Percentiles rank a stretch among this genome's conserved stretches.
Evolutionary conservation across 306 rosid species (phyloP).

Genomic region (Inga leiocalycina): DNA sequence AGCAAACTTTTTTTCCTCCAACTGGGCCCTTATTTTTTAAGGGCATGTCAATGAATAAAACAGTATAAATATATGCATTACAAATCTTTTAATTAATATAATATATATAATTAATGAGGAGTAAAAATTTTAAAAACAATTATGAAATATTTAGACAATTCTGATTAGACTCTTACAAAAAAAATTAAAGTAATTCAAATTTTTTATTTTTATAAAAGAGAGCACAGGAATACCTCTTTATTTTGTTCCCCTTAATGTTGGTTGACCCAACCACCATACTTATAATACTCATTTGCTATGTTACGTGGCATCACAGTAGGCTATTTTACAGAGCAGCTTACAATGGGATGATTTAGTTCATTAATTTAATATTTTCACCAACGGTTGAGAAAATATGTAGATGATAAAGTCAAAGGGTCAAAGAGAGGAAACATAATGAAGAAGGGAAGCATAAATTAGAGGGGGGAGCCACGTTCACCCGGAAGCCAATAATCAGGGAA

Average conservation of each 20-base stretch:
- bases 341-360: neutral
- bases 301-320: neutral
- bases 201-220: too few relatives aligned
- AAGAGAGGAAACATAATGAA: conserved; percentile 6
- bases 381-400: neutral
- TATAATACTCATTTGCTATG: neutral
- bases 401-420: conserved; percentile 30
- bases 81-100: too few relatives aligned
- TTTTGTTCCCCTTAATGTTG: neutral
- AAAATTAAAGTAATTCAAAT: too few relatives aligned
- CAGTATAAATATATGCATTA: too few relatives aligned
- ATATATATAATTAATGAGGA: too few relatives aligned
- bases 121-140: too few relatives aligned
- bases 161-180: too few relatives aligned
- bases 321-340: neutral
- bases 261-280: neutral
- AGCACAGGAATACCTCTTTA: neutral
- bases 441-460: conserved; percentile 30
- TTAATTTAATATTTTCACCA: neutral
- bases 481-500: conserved; percentile 26
- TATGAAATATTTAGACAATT: too few relatives aligned
- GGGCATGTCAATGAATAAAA: too few relatives aligned
- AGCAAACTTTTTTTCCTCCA: too few relatives aligned
- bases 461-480: conserved; percentile 43
- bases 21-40: too few relatives aligned